phyloP scores from a whole-genome alignment of 192 early-diverging fungal genomes.

The Rhizophagus prolifer region DNA sequence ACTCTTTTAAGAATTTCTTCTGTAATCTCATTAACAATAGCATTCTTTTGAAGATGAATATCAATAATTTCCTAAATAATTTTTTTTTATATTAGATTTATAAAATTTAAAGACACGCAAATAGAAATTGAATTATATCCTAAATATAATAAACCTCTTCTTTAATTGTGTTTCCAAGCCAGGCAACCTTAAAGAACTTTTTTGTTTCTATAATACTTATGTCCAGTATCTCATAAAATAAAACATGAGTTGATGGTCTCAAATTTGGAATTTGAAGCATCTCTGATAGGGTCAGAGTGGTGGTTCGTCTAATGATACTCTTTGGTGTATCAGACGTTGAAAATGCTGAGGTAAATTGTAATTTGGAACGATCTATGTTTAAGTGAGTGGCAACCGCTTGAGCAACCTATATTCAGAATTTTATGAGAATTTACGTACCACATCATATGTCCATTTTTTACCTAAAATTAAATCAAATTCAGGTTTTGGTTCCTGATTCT shows the following conservation, averaged over 20 bases:
- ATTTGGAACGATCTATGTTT: slow-evolving; percentile 61
- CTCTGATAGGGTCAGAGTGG: slow-evolving; percentile 37
- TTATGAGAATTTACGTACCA: too few relatives aligned
- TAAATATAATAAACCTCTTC: slow-evolving; percentile 52
- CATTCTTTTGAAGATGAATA: slow-evolving; percentile 67
- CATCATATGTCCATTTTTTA: slow-evolving; percentile 41
- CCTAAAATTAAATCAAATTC: slow-evolving; percentile 54
- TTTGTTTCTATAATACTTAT: slow-evolving; percentile 87
- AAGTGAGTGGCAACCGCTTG: slow-evolving; percentile 60
- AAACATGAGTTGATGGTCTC: slow-evolving; percentile 36
- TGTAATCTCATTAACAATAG: slow-evolving; percentile 48
- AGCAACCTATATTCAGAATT: slow-evolving; percentile 47
- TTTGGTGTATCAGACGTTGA: slow-evolving; percentile 33
- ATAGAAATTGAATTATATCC: neutral
- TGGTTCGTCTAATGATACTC: slow-evolving; percentile 33
- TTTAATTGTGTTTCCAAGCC: slow-evolving; percentile 62
- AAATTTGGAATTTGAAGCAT: slow-evolving; percentile 38
- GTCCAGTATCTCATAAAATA: slow-evolving; percentile 87
- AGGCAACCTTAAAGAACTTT: slow-evolving; percentile 66
- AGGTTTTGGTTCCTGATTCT: slow-evolving; percentile 20
- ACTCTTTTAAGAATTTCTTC: slow-evolving; percentile 51
- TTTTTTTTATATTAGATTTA: too few relatives aligned
- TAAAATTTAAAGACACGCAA: neutral
- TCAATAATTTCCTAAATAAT: slow-evolving; percentile 41
- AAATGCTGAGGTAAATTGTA: slow-evolving; percentile 62